phyloP scores from a whole-genome alignment of 495 filamentous ascomycete species.

The Neurospora hispaniola region DNA sequence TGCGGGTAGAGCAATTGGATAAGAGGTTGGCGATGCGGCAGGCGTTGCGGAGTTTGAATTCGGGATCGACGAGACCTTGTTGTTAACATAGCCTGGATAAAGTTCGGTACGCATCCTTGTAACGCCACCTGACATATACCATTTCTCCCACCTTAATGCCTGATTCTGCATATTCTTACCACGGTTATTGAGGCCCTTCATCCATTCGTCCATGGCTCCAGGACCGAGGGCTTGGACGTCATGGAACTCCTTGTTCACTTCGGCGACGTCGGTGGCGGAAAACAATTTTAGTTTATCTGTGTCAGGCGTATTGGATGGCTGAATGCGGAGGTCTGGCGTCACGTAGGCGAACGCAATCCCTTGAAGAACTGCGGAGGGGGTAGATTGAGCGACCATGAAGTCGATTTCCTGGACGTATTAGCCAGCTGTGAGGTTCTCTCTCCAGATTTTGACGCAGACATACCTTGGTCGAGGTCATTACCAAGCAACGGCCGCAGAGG shows the following conservation, averaged over 20 bases:
- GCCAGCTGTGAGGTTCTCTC: background rate
- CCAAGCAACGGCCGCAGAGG: slow-evolving; percentile 52
- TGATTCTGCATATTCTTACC: slow-evolving; percentile 48
- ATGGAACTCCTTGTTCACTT: slow-evolving; percentile 44
- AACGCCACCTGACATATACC: slow-evolving; percentile 44
- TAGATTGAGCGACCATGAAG: slow-evolving; percentile 46
- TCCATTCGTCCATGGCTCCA: slow-evolving; percentile 59
- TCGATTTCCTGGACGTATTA: slow-evolving; percentile 48
- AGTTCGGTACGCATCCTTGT: slow-evolving; percentile 24
- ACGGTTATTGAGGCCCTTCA: slow-evolving; percentile 53
- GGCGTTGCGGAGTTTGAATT: background rate
- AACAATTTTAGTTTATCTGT: slow-evolving; percentile 45
- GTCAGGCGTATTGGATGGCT: slow-evolving; percentile 42
- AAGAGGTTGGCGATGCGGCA: background rate
- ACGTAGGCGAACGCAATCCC: slow-evolving; percentile 57
- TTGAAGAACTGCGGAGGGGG: slow-evolving; percentile 45
- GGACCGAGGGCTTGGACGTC: slow-evolving; percentile 47
- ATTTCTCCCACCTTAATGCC: slow-evolving; percentile 59
- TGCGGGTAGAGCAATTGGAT: slow-evolving; percentile 1
- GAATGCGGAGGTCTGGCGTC: slow-evolving; percentile 43
- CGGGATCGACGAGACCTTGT: background rate
- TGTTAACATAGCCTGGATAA: slow-evolving; percentile 13
- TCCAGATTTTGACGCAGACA: slow-evolving; percentile 5
- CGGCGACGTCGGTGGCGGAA: slow-evolving; percentile 44
- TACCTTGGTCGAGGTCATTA: slow-evolving; percentile 49